Evolutionary conservation across 2,329 filamentous ascomycete genomes (phyloP), one percentile per base, ranked within the genome.

Genomic region (Coniochaeta pulveracea): DNA sequence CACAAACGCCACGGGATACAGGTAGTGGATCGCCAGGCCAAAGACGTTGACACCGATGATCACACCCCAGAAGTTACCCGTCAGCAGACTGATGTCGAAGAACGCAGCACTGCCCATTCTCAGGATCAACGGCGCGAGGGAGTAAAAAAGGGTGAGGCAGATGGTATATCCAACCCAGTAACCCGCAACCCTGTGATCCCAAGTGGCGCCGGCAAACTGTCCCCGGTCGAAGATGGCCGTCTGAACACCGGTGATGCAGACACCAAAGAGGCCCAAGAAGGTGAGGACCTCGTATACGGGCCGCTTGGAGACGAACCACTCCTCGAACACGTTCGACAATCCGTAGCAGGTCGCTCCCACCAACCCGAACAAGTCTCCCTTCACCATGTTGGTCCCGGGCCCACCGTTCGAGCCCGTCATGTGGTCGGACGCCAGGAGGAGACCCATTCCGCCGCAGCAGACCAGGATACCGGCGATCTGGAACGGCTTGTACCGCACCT

Each of bases 1-100:
- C 8, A 93, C 84, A 55, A 98, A 98, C 10, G 91, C 89, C 51
- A 95, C 83, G 5, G 91, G 89, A 59, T 98, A 98, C 60, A 95
- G 69, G 67, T 75, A 94, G 60, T 94, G 83, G 37, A 98, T 75
- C 25, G 58, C 58, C 46, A 82, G 73, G 27, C 80, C 75, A 50
- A 98, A 93, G 31, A 96, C 83, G 52, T 79, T 72, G 45, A 93
- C 75, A 32, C 91, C 91, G 46, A 98, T 89, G 44, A 93, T 81
- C 40, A 93, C 81, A 43, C 86, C 88, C 91, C 91, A 98, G 63
- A 96, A 96, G 60, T 93, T 95, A 47, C 79, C 85, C 3, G 91
- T 96, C 39, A 98, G 66, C 43, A 98, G 65, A 6, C 82, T 89
- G 49, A 96, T 93, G 58, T 98, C 93, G 66, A 95, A 93, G 61